Base-by-base conservation (phyloP, 2,329 filamentous ascomycete genomes). In the Colletotrichum echinochloae region DNA sequence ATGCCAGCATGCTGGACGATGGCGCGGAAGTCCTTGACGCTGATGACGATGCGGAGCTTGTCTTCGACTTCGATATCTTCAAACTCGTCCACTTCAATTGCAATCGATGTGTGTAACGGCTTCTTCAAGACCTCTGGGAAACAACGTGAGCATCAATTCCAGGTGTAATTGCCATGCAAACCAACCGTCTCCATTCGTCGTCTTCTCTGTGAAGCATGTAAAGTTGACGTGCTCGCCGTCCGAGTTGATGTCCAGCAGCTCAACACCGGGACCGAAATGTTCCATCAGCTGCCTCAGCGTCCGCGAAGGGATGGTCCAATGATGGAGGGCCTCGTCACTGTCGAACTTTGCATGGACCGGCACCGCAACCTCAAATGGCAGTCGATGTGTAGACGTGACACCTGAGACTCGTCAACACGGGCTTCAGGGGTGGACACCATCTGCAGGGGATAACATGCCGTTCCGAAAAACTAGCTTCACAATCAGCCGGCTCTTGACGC, bases 181-280 rank as follows among this genome's bases (percentile, higher is more conserved):
- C 79, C 16, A 72, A 82, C 82, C 79, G 67, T 84, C 82, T 59
- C 91, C 90, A 74, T 90, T 91, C 66, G 90, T 87, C 11, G 92
- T 89, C 81, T 94, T 95, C 78, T 95, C 93, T 0, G 92, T 94
- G 76, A 93, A 95, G 77, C 92, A 94, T 33, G 92, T 93, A 75
- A 95, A 93, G 67, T 93, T 92, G 20, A 92, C 90, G 56, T 92
- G 88, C 63, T 92, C 89, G 16, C 90, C 89, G 71, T 94, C 90
- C 0, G 91, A 90, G 76, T 92, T 92, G 73, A 95, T 91, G 74
- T 95, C 93, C 2, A 95, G 86, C 74, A 94, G 91, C 78, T 95
- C 93, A 39, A 93, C 94, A 6, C 92, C 92, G 1, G 91, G 91
- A 0, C 92, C 92, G 76, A 95, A 95, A 76, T 94, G 92, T 70